These are phyloP conservation scores for Ehretia macrophylla DNA, from an alignment of 257 asterid species.

Conservation along the genomic window DNA sequence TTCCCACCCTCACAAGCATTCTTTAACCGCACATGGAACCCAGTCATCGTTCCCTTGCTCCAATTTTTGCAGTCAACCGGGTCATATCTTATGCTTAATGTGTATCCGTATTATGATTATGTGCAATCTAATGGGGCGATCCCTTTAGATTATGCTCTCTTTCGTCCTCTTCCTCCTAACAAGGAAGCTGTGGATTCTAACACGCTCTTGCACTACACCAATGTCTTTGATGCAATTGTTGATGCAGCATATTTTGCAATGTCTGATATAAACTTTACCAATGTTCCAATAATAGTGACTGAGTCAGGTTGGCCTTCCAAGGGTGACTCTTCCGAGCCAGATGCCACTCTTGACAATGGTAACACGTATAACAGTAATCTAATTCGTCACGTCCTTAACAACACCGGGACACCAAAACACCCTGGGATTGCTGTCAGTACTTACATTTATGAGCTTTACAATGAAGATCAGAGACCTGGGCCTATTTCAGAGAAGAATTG, in stretches of 20 bases:
- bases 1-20: slow-evolving; percentile 96
- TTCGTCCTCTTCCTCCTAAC: slow-evolving; percentile 76
- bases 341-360: slow-evolving; percentile 72
- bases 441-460: slow-evolving; percentile 78
- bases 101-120: slow-evolving; percentile 80
- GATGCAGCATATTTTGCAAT: slow-evolving; percentile 92
- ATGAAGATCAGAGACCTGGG: slow-evolving; percentile 77
- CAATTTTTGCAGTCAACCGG: slow-evolving; percentile 56
- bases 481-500: slow-evolving; percentile 78
- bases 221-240: slow-evolving; percentile 84
- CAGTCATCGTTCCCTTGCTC: slow-evolving; percentile 78
- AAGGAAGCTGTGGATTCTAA: slow-evolving; percentile 89
- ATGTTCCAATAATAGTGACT: slow-evolving; percentile 59
- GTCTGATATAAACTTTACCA: slow-evolving; percentile 71
- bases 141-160: slow-evolving; percentile 78
- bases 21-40: slow-evolving; percentile 71
- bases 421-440: slow-evolving; percentile 86
- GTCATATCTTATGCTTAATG: slow-evolving; percentile 80
- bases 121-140: slow-evolving; percentile 62
- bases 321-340: slow-evolving; percentile 70
- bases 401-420: slow-evolving; percentile 87
- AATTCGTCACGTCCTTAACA: slow-evolving; percentile 65
- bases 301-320: slow-evolving; percentile 98
- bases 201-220: slow-evolving; percentile 87
- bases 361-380: slow-evolving; percentile 87